Evolutionary conservation across 2,329 filamentous ascomycete species (phyloP).

Genomic region (Paraphoma chrysanthemicola): DNA sequence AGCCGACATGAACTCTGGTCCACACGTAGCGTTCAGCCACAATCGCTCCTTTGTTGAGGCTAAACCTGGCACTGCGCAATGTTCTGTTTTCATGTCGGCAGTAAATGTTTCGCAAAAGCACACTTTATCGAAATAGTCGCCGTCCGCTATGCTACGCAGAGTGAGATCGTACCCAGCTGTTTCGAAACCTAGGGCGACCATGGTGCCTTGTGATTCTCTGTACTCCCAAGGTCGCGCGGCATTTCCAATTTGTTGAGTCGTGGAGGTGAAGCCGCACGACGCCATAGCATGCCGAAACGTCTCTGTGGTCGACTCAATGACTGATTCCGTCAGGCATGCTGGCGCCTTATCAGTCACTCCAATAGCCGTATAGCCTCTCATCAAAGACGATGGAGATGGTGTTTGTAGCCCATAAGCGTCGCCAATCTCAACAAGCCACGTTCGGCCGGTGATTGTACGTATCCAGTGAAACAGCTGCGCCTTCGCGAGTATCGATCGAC

Average conservation of each 20-base stretch:
- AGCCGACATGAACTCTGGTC: conserved; percentile 23
- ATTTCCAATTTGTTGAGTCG: conserved; percentile 39
- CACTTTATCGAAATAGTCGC: conserved; percentile 41
- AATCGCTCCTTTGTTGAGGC: conserved; percentile 36
- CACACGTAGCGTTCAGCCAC: conserved; percentile 44
- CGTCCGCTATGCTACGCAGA: conserved; percentile 15
- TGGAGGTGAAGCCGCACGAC: conserved; percentile 39
- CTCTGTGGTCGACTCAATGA: conserved; percentile 26
- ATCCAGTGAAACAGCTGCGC: conserved; percentile 43
- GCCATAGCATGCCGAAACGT: conserved; percentile 36
- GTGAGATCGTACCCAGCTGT: conserved; percentile 44
- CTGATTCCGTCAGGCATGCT: conserved; percentile 32
- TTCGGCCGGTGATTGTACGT: conserved; percentile 31
- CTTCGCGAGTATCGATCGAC: conserved; percentile 42
- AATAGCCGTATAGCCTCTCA: conserved; percentile 30
- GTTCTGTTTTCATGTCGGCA: conserved; percentile 16
- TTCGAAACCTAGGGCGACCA: conserved; percentile 40
- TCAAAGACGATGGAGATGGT: conserved; percentile 35
- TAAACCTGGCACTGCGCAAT: conserved; percentile 26
- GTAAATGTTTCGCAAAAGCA: conserved; percentile 39
- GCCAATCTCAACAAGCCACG: conserved; percentile 43
- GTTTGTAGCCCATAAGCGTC: conserved; percentile 34
- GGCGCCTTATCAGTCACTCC: conserved; percentile 34
- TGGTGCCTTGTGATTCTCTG: conserved; percentile 25
- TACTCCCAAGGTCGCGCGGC: conserved; percentile 45